Evolutionary conservation across 2,329 filamentous ascomycete genomes (phyloP), one percentile per base, ranked within the genome.

Genomic region (Xylaria sp.): DNA sequence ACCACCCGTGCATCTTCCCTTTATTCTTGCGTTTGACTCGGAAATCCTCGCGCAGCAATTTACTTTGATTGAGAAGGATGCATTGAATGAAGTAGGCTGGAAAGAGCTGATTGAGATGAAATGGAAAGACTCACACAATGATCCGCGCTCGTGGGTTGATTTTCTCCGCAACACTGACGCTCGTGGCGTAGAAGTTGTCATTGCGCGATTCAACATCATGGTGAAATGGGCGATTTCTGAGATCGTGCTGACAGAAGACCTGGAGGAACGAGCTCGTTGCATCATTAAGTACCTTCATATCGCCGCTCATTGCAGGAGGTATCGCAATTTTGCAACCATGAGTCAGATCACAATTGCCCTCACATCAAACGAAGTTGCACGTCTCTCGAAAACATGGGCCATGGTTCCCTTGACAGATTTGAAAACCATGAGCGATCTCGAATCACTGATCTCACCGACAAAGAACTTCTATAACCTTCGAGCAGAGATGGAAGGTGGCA

Each of bases 191-290:
- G 92, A 95, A 77, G 91, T 96, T 25, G 92, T 94, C 57, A 92
- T 95, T 78, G 92, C 93, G 9, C 90, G 93, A 58, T 96, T 96
- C 84, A 96, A 96, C 79, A 88, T 96, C 72, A 92, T 95, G 83
- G 92, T 94, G 70, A 95, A 95, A 79, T 96, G 93, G 93, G 91
- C 89, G 34, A 87, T 94, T 34, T 95, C 92, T 0, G 92, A 95
- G 79, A 88, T 92, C 72, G 87, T 96, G 9, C 85, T 96, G 57
- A 96, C 92, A 0, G 88, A 91, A 72, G 84, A 90, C 65, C 81
- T 91, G 12, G 88, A 91, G 70, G 93, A 96, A 80, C 87, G 93
- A 62, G 92, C 92, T 25, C 85, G 90, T 46, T 93, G 91, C 78
- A 89, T 96, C 71, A 90, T 92, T 80, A 95, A 96, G 80, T 91